Evolutionary conservation across 352 stramenopile species (phyloP).

Genomic region (Globisporangium lucens): DNA sequence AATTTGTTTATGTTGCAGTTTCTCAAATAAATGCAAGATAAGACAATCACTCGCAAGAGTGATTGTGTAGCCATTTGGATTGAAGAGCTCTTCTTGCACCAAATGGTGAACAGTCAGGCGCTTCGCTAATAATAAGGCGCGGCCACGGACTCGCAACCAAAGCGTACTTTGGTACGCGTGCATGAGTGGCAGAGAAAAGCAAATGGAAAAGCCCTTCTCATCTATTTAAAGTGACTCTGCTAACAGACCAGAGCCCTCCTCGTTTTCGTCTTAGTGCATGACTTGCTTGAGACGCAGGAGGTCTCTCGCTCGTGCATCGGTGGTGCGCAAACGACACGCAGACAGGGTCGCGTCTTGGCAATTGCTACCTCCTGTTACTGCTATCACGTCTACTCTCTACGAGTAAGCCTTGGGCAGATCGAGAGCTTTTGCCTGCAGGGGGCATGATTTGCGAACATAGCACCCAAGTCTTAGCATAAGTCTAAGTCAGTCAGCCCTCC

Average conservation of each 20-base stretch:
- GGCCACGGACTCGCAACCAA: too few species aligned
- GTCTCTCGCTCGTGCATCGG: neutral
- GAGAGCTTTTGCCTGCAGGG: neutral
- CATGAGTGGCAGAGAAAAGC: too few species aligned
- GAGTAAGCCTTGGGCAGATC: neutral
- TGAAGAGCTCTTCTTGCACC: too few species aligned
- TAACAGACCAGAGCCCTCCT: neutral
- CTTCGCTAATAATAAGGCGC: too few species aligned
- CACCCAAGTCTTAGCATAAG: constrained; percentile 1
- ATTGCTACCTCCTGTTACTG: neutral
- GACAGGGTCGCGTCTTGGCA: neutral
- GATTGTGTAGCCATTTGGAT: too few species aligned
- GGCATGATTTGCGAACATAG: constrained; percentile 1
- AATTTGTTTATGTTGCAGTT: too few species aligned
- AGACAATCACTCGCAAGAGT: too few species aligned
- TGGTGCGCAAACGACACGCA: neutral
- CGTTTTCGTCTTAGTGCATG: neutral
- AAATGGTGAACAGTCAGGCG: too few species aligned
- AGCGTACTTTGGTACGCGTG: too few species aligned
- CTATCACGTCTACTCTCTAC: neutral
- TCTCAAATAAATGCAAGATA: too few species aligned
- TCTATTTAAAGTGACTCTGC: neutral
- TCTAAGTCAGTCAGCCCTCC: too few species aligned
- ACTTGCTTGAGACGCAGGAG: neutral
- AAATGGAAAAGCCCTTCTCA: neutral